Base-by-base conservation (phyloP, 2,329 filamentous ascomycete genomes). In the Cladosporium cucumerinum region DNA sequence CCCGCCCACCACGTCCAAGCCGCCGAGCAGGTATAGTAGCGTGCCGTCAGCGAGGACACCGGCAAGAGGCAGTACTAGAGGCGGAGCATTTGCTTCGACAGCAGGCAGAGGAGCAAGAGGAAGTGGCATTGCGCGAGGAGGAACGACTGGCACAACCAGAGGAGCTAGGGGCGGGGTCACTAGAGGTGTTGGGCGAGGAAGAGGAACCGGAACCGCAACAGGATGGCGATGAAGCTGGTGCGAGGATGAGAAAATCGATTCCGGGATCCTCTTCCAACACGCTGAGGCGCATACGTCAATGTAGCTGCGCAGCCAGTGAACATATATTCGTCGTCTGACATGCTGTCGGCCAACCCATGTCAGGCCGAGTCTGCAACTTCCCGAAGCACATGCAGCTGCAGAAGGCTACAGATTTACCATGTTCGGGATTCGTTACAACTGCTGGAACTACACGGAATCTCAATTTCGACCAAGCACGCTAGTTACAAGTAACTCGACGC, bases 1-100 rank as follows among this genome's bases (percentile, higher is more conserved):
- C 72, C 93, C 93, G 8, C 84, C 85, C 3, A 79, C 77, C 5
- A 84, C 83, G 43, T 81, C 79, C 32, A 86, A 84, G 71, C 74
- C 77, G 1, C 75, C 76, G 5, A 77, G 73, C 65, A 82, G 77
- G 65, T 80, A 78, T 66, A 67, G 69, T 60, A 70, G 69, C 18
- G 66, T 71, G 51, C 63, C 72, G 59, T 72, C 74, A 59, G 72
- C 74, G 8, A 64, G 72, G 57, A 73, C 76, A 63, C 73, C 75
- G n/a, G 73, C 71, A 7, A 78, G 75, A 69, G 75, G 75, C 16
- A 78, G 78, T 61, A 74, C 78, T 65, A 77, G 74, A 25, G 66
- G 71, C 57, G 69, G 72, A 46, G 36, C 36, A 36, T 26, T 23
- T 23, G 21, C 55, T 28, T 21, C 55, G 11, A 26, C 55, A 11